phyloP scores from a whole-genome alignment of 305 asterid genomes.

The Fraxinus platypoda region DNA sequence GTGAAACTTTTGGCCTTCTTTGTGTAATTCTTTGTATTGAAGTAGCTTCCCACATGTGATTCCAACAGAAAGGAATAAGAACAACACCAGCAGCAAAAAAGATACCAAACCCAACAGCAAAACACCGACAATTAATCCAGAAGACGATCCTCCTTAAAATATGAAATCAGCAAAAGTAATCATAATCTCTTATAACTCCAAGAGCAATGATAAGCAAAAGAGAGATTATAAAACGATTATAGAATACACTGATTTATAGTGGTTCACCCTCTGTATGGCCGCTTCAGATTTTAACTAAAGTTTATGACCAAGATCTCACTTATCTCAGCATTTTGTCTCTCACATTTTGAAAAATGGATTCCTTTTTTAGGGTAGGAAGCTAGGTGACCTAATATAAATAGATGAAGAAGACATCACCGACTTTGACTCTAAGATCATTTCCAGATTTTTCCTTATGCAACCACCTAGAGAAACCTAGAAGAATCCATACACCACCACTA shows the following conservation, averaged over 20 bases:
- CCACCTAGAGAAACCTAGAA: too few species aligned
- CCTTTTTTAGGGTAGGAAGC: not conserved
- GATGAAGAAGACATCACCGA: not conserved
- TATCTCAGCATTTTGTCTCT: not conserved
- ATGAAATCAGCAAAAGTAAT: constrained; percentile 3
- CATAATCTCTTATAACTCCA: not conserved
- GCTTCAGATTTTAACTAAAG: not conserved
- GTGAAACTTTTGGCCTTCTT: constrained; percentile 59
- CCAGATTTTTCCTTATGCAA: too few species aligned
- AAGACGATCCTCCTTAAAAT: constrained; percentile 56
- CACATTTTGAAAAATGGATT: not conserved
- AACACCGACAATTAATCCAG: constrained; percentile 67
- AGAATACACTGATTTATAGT: not conserved
- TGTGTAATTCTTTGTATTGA: constrained; percentile 89
- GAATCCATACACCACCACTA: too few species aligned
- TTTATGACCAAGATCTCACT: not conserved
- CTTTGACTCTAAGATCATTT: too few species aligned
- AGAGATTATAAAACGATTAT: not conserved
- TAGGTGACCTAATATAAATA: not conserved
- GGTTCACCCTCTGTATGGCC: not conserved
- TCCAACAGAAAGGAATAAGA: constrained; percentile 75
- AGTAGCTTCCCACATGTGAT: constrained; percentile 80
- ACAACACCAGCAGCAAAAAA: constrained; percentile 52
- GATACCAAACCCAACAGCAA: constrained; percentile 60
- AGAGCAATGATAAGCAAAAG: not conserved